Evolutionary conservation across 331 rosid genomes (phyloP).

Genomic region (Pyrus hybrid): DNA sequence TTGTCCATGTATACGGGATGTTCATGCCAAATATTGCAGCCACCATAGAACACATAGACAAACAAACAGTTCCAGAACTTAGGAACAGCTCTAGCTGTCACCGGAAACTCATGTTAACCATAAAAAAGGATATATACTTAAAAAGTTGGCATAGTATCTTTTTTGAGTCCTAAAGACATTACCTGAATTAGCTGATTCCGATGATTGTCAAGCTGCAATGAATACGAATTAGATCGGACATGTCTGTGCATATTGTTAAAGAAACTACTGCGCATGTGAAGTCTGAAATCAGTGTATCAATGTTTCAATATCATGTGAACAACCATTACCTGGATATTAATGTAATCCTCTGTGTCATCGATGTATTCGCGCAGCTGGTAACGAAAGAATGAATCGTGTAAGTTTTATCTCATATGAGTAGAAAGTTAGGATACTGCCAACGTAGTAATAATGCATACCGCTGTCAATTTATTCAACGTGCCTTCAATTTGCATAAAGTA

Average conservation of each 20-base stretch:
- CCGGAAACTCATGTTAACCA: not conserved
- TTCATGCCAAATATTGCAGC: conserved; percentile 91
- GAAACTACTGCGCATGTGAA: not conserved
- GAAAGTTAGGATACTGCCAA: not conserved
- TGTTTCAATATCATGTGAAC: not conserved
- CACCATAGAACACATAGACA: conserved; percentile 45
- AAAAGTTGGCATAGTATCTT: not conserved
- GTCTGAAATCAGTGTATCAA: not conserved
- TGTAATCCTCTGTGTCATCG: conserved; percentile 87
- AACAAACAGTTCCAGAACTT: conserved; percentile 41
- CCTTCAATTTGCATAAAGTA: conserved; percentile 78
- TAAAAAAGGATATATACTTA: not conserved
- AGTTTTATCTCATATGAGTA: not conserved
- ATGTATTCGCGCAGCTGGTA: conserved; percentile 74
- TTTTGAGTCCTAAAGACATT: not conserved
- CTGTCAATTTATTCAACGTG: conserved; percentile 63
- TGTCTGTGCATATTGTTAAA: not conserved
- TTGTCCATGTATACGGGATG: conserved; percentile 64
- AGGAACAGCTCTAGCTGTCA: conserved; percentile 49
- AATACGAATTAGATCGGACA: not conserved
- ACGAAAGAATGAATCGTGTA: not conserved
- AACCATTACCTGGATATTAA: conserved; percentile 62
- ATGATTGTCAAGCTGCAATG: conserved; percentile 69
- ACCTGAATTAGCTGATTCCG: conserved; percentile 92
- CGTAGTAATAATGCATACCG: conserved; percentile 35